Evolutionary conservation across 768 basidiomycete species (phyloP), one percentile per base, ranked within the genome.

Genomic region (Pulveroboletus sp.): DNA sequence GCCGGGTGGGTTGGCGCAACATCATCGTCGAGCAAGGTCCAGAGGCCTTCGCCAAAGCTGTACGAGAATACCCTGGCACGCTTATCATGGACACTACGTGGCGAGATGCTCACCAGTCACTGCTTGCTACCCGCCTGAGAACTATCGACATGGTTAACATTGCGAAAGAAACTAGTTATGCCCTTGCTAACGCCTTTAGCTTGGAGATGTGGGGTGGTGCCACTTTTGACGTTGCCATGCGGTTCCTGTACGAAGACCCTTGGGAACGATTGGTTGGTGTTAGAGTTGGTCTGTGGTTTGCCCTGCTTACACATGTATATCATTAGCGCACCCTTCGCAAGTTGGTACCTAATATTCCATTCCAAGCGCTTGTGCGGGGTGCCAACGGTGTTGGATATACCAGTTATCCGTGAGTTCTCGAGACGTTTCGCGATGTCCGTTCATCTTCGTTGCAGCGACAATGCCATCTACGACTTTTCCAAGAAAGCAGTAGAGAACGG

Each of bases 401-500:
- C 4, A 90, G 91, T 61, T 98, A 98, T 72, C 94, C 96, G 89
- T 91, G 63, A 62, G 88, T 74, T 27, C 36, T 31, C 24, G 11
- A 24, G 20, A 24, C 8, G 1, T 22, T 17, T 32, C 38, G 19
- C 29, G n/a, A 20, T 20, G 2, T 26, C 8, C 41, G 38, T 56
- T 53, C 36, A 67, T 53, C 39, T 19, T 20, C 9, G 22, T 45
- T 19, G 41, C 54, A 92, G 89, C 24, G 94, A 98, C 69, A 99
- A 99, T 61, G 95, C 91, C 50, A 97, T 99, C 70, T 99, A 99
- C 71, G 96, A 96, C 70, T 99, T 99, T 76, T 96, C 91, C 53
- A 95, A 94, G 77, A 95, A 95, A 69, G 96, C 96, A 20, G 95
- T 99, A n/a, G 93, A 98, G 73, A 96, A 97, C 60, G 96, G 96